Base-by-base conservation (phyloP, 1,139 yeast species). In the Suhomyces panamericanus region DNA sequence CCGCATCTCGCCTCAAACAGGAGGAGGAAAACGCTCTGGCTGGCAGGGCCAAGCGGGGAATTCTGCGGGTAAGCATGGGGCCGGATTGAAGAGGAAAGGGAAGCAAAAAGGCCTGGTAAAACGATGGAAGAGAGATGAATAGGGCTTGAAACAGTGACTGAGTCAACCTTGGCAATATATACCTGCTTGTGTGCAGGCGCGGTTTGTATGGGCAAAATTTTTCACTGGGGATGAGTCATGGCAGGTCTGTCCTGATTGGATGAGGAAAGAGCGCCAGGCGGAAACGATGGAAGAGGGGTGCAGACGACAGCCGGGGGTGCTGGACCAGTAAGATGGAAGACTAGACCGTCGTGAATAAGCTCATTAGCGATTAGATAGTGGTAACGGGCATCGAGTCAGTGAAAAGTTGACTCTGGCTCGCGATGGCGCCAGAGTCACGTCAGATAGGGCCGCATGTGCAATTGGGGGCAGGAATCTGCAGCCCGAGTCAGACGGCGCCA, bases 1-100 rank as follows among this genome's bases (percentile, higher is more conserved):
- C 64, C n/a, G 77, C 78, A 46, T 70, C 66, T 13, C 56, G 54
- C 42, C 48, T 51, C 35, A 47, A 38, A 6, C 38, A 12, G 27
- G 50, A 38, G 35, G 38, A 42, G 42, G 52, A 51, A 35, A 54
- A 44, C 27, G 39, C 22, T 42, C 49, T 42, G 31, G 36, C 40
- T 13, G 41, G 17, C 13, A 30, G 29, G n/a, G 35, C 42, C 36
- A 38, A 37, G 22, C 35, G 41, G 17, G 42, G 30, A 14, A 34
- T 34, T 44, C 47, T 41, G 38, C 46, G 38, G 24, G 46, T 42
- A 22, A 48, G 44, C 49, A 48, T 47, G 31, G 26, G 24, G 40
- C 29, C 29, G 8, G n/a, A 6, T 10, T 32, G 24, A 11, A 15
- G 31, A 16, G 16, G 31, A 14, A 17, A 35, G 27, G 28, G 27